A percentile compares a stretch with the other conserved stretches of the same genome.
Evolutionary conservation across 2,329 filamentous ascomycete genomes (phyloP).

Genomic region (Aspergillus eucalypticola): DNA sequence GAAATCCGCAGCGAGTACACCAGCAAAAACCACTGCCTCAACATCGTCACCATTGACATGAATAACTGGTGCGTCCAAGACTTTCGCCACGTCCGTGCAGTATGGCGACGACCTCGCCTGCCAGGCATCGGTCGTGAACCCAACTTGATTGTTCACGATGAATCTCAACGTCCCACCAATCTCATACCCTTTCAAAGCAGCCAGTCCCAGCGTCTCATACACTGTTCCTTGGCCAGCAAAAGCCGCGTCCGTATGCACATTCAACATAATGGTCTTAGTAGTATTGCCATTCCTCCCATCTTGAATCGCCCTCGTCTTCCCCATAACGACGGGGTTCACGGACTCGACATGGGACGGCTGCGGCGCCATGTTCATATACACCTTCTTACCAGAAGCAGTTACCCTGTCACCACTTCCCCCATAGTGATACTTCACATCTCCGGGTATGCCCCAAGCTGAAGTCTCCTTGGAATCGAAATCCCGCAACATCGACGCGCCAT

Average conservation of each 20-base stretch:
- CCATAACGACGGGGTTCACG: conserved; percentile 95
- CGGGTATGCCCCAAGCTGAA: conserved; percentile 84
- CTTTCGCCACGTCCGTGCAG: conserved; percentile 98
- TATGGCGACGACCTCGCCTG: conserved; percentile 97
- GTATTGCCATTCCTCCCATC: conserved; percentile 97
- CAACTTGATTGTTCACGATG: conserved; percentile 99
- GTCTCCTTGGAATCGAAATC: conserved; percentile 89
- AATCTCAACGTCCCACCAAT: conserved; percentile 97
- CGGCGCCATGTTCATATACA: conserved; percentile 95
- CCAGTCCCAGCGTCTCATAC: conserved; percentile 98
- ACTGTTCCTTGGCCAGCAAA: conserved; percentile 96
- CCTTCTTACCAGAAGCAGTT: conserved; percentile 95
- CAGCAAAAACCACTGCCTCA: conserved; percentile 97
- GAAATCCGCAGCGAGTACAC: conserved; percentile 95
- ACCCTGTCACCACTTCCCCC: conserved; percentile 99
- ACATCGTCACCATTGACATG: conserved; percentile 99
- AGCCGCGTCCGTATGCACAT: conserved; percentile 95
- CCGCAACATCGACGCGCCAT: conserved; percentile 99
- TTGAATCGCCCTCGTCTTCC: conserved; percentile 96
- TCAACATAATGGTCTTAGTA: conserved; percentile 83
- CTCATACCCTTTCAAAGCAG: conserved; percentile 91
- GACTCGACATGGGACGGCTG: conserved; percentile 98
- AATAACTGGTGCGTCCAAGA: conserved; percentile 97
- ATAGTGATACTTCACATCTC: conserved; percentile 98
- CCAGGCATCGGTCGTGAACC: conserved; percentile 97